phyloP scores from a whole-genome alignment of 2,329 filamentous ascomycete species.

The Fusarium praegraminearum region DNA sequence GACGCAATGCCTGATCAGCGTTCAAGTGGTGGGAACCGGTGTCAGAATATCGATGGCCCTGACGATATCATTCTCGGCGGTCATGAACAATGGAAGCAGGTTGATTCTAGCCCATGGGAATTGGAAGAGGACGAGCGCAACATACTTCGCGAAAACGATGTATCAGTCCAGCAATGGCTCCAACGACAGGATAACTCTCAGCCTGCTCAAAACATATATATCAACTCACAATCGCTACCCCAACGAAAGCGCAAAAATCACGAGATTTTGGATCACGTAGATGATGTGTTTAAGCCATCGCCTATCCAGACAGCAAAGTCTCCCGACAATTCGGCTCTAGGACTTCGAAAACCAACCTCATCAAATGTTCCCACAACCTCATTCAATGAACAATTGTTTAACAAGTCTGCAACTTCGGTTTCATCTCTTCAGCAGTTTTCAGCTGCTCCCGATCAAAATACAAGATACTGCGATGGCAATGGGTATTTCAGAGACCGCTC shows the following conservation, averaged over 20 bases:
- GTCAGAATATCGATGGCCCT: conserved; percentile 13
- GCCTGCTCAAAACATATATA: conserved; percentile 20
- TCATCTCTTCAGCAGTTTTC: not conserved
- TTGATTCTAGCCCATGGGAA: conserved; percentile 14
- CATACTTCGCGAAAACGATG: conserved; percentile 2
- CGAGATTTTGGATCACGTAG: conserved; percentile 23
- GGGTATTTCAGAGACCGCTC: conserved; percentile 21
- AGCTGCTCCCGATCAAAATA: conserved; percentile 11
- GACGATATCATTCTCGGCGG: conserved; percentile 29
- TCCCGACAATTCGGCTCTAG: not conserved
- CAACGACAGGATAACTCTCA: conserved; percentile 28
- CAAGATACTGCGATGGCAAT: conserved; percentile 13
- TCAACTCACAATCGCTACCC: conserved; percentile 28
- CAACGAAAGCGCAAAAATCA: conserved; percentile 19
- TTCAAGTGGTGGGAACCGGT: conserved; percentile 3
- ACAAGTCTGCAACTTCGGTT: not conserved
- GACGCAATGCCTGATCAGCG: conserved; percentile 1
- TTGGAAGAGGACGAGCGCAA: conserved; percentile 8
- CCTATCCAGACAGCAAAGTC: conserved; percentile 6
- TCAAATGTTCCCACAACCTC: conserved; percentile 8
- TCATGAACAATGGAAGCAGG: conserved; percentile 8
- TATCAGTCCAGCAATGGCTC: conserved; percentile 27
- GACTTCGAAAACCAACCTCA: not conserved
- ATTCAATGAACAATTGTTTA: conserved; percentile 8
- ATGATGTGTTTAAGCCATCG: conserved; percentile 27